phyloP scores from a whole-genome alignment of 345 rosid species.

The Leavenworthia alabamica region DNA sequence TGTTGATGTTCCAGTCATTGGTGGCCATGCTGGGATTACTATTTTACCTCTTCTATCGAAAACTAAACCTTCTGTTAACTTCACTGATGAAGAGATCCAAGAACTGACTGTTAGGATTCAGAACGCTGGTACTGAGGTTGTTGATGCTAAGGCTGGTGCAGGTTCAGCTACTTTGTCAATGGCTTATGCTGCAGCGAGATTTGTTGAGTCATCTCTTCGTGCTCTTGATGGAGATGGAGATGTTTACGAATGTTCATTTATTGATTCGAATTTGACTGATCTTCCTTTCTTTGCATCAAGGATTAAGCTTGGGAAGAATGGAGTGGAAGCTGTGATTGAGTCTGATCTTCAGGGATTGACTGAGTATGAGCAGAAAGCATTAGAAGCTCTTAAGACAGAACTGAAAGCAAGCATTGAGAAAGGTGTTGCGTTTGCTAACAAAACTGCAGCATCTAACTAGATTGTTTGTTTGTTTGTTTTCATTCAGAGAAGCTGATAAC shows the following conservation, averaged over 20 bases:
- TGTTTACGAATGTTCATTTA: conserved; percentile 77
- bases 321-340: conserved; percentile 69
- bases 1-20: conserved; percentile 88
- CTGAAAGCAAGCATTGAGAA: conserved; percentile 82
- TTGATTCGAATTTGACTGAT: conserved; percentile 68
- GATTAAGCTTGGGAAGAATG: conserved; percentile 76
- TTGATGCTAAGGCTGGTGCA: conserved; percentile 95
- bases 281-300: conserved; percentile 88
- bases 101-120: conserved; percentile 81
- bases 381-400: conserved; percentile 73
- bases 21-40: conserved; percentile 95
- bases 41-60: conserved; percentile 83
- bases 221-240: conserved; percentile 87
- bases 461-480: background rate
- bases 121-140: conserved; percentile 92
- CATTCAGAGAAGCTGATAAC: conserved; percentile 18
- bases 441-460: conserved; percentile 44
- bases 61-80: conserved; percentile 62
- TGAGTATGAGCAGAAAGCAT: conserved; percentile 72
- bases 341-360: conserved; percentile 69
- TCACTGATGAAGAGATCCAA: conserved; percentile 64
- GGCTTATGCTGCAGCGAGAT: conserved; percentile 97
- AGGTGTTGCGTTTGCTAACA: conserved; percentile 67
- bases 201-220: conserved; percentile 91
- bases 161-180: conserved; percentile 96